Base-by-base conservation (phyloP, 129 eudicot species). In the Dittrichia graveolens region DNA sequence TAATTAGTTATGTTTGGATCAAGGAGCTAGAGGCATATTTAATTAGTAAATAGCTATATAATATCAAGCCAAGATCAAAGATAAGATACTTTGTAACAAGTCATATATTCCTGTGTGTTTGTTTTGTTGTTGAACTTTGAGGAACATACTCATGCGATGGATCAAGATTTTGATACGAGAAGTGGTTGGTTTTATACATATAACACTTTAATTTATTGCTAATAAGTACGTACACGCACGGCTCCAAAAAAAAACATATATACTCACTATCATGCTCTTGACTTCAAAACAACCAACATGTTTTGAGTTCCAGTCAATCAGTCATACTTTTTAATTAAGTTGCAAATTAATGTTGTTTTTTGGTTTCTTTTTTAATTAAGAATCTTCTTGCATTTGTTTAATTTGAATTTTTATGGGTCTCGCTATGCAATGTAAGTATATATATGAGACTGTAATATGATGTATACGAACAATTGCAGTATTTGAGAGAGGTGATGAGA, bases 131-230 rank as follows among this genome's bases (percentile, higher is more conserved):
- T 66, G 2, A 14, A 18, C 57, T 75, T 69, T 70, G 3, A 61
- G 81, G 81, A 78, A 78, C 81, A 70, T 70, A 54, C 61, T 69
- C 42, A 19, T 69, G 76, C 11, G 31, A 49, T 77, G 7, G 31
- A 49, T 77, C 42, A 78, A 63, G 76, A 78, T 69, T 78, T 69
- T 61, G 71, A 77, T 77, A 77, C 61, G 58, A 60, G 65, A 69
- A 69, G 43, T 41, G 75, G 77, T 78, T 76, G 81, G 66, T 50
- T 46, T 40, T 46, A 43, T 60, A 58, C 41, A n/a, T n/a, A n/a
- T n/a, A n/a, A n/a, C n/a, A 24, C 31, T 42, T 24, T 71, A 19
- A 42, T 10, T 58, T 60, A 67, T 57, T 52, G 74, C 65, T 67
- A 57, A 61, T 77, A 69, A 63, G 49, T 14, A 68, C 46, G 64